Percentiles rank a stretch among this genome's conserved stretches.
These are phyloP conservation scores for Candolleomyces aberdarensis DNA, from an alignment of 768 basidiomycete genomes.

Conservation along the genomic window DNA sequence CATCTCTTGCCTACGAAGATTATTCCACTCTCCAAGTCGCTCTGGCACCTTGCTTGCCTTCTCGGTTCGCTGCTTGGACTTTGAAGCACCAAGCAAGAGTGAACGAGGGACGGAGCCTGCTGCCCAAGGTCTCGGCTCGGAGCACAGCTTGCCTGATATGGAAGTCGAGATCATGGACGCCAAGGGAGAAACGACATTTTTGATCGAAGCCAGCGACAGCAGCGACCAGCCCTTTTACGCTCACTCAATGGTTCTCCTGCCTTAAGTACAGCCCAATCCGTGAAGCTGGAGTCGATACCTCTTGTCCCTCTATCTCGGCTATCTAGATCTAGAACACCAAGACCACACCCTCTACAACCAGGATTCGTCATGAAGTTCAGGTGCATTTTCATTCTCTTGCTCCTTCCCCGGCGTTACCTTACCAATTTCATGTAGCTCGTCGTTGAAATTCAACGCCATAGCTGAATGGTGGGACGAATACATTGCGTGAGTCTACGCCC, in stretches of 20 bases:
- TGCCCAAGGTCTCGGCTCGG: too few relatives aligned
- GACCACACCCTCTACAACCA: conserved; percentile 17
- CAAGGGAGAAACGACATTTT: neutral
- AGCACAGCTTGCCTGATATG: too few relatives aligned
- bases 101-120: too few relatives aligned
- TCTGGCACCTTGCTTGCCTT: too few relatives aligned
- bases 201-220: neutral
- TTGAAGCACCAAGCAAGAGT: too few relatives aligned
- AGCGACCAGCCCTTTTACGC: neutral
- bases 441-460: conserved; percentile 88
- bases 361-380: conserved; percentile 57
- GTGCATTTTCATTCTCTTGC: conserved; percentile 25
- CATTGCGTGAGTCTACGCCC: conserved; percentile 58
- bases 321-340: conserved; percentile 11
- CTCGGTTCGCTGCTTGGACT: too few relatives aligned
- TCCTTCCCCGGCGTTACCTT: neutral
- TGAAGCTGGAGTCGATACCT: conserved; percentile 38
- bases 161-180: too few relatives aligned
- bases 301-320: conserved; percentile 28
- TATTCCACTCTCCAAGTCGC: too few relatives aligned
- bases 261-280: neutral
- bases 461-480: conserved; percentile 94
- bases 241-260: neutral
- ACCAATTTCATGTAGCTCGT: conserved; percentile 46
- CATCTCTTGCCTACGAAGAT: too few relatives aligned